A percentile compares a stretch with the other conserved stretches of the same genome.
Evolutionary conservation across 495 filamentous ascomycete species (phyloP).

Genomic region (Penicillium ucsense): DNA sequence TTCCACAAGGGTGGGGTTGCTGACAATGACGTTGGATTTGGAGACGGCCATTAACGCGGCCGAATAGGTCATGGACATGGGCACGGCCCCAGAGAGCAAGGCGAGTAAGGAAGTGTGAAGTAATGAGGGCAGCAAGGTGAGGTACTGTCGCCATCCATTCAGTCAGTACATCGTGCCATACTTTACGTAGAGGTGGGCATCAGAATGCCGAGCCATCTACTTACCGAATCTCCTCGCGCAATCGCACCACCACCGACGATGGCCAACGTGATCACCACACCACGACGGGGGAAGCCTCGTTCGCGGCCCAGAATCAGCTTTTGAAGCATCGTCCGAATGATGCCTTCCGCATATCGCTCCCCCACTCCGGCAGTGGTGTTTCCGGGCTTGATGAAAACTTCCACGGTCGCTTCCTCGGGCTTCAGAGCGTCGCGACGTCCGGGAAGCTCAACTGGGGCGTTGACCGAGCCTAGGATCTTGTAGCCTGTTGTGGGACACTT

Average conservation of each 20-base stretch:
- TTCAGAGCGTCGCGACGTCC: conserved; percentile 70
- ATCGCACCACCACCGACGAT: conserved; percentile 44
- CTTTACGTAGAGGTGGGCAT: not conserved
- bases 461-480: conserved; percentile 73
- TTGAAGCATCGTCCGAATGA: conserved; percentile 21
- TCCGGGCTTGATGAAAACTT: conserved; percentile 81
- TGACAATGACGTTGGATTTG: conserved; percentile 38
- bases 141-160: conserved; percentile 43
- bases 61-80: conserved; percentile 59
- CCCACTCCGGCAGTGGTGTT: conserved; percentile 57
- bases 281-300: conserved; percentile 28
- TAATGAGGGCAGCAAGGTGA: conserved; percentile 63
- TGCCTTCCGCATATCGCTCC: conserved; percentile 44
- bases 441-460: conserved; percentile 81
- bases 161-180: conserved; percentile 4
- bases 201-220: conserved; percentile 18
- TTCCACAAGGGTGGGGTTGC: conserved; percentile 46
- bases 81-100: conserved; percentile 67
- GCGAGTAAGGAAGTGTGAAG: conserved; percentile 63
- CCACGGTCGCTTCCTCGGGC: conserved; percentile 80
- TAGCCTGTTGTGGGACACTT: conserved; percentile 59
- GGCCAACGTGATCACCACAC: conserved; percentile 33
- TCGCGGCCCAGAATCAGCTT: conserved; percentile 27
- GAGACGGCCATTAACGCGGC: conserved; percentile 53
- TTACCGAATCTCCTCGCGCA: conserved; percentile 60